A percentile compares a stretch with the other conserved stretches of the same genome.
These are phyloP conservation scores for Diplodia scrobiculata DNA, from an alignment of 2,329 filamentous ascomycete genomes.

Conservation along the genomic window DNA sequence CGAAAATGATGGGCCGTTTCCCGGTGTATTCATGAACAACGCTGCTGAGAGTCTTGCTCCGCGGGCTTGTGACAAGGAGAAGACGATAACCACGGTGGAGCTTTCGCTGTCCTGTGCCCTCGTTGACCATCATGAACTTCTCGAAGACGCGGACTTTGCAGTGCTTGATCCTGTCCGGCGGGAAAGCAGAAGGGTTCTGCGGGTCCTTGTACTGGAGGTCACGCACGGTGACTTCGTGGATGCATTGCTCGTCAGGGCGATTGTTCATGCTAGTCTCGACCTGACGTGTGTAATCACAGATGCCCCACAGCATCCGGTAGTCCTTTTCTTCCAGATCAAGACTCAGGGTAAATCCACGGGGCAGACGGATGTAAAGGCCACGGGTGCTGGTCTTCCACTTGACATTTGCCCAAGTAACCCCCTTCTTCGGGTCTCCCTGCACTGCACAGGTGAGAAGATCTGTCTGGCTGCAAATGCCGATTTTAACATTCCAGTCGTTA, in stretches of 20 bases:
- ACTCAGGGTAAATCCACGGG: constrained; percentile 72
- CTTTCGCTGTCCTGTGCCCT: constrained; percentile 70
- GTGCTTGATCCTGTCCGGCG: constrained; percentile 68
- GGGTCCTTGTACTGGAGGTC: constrained; percentile 81
- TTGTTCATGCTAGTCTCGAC: constrained; percentile 71
- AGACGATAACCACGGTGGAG: constrained; percentile 80
- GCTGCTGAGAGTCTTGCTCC: constrained; percentile 74
- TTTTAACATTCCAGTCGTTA: constrained; percentile 68
- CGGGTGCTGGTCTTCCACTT: constrained; percentile 71
- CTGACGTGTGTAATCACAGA: constrained; percentile 81
- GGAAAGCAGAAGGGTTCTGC: constrained; percentile 70
- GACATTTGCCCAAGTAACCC: constrained; percentile 79
- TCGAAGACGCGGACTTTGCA: constrained; percentile 79
- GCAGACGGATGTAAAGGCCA: constrained; percentile 68
- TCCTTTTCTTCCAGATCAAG: constrained; percentile 74
- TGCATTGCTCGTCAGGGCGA: constrained; percentile 67
- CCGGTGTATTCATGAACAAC: constrained; percentile 70
- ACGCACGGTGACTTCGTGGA: constrained; percentile 69
- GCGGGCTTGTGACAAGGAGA: constrained; percentile 74
- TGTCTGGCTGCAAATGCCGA: constrained; percentile 77
- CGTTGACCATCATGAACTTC: constrained; percentile 65
- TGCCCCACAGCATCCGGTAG: constrained; percentile 75
- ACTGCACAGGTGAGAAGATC: constrained; percentile 74
- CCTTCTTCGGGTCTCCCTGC: constrained; percentile 66
- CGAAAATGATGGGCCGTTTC: constrained; percentile 71